Evolutionary conservation across 768 basidiomycete species (phyloP), one percentile per base, ranked within the genome.

Genomic region (Termitomyces sp.): DNA sequence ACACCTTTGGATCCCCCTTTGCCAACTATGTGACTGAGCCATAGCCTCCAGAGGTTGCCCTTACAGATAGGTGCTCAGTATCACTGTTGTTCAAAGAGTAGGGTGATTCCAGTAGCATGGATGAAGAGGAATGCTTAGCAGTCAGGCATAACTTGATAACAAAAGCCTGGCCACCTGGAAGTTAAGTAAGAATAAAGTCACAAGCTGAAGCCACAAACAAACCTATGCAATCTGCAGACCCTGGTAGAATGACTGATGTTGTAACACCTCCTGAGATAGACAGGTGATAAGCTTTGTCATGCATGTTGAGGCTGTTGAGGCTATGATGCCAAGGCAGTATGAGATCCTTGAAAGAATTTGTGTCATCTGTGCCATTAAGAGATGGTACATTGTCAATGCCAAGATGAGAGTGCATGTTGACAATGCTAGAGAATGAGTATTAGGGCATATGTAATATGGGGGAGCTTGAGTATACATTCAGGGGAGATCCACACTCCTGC

Each of bases 221-320:
- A 83, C 85, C 86, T 53, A 89, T 86, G 9, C 83, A 83, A 64
- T 84, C 78, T 4, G 77, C 83, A 32, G 84, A 87, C 0, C 90
- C 91, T 16, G 93, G 93, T 3, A 94, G 75, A 27, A 93, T 74
- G 26, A 91, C 75, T 2, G 88, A 79, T 0, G 88, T 89, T 1
- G 91, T 93, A 13, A 93, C 81, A 9, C 93, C 93, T 14, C 92
- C 91, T 0, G 91, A 75, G 56, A 90, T 81, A 20, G 87, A 81
- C 8, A 88, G 71, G 32, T 68, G 73, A 69, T 87, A 91, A 0
- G 89, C 79, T 16, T 84, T 80, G 67, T 93, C 91, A 63, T 89
- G 89, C 0, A 89, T 91, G 65, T 93, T 91, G 54, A 94, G 76
- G 0, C 81, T 90, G 65, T 95, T 91, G 8, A 93, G 70, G 37